Evolutionary conservation across 106 monocot genomes (phyloP).

Genomic region (Allium cepa): DNA sequence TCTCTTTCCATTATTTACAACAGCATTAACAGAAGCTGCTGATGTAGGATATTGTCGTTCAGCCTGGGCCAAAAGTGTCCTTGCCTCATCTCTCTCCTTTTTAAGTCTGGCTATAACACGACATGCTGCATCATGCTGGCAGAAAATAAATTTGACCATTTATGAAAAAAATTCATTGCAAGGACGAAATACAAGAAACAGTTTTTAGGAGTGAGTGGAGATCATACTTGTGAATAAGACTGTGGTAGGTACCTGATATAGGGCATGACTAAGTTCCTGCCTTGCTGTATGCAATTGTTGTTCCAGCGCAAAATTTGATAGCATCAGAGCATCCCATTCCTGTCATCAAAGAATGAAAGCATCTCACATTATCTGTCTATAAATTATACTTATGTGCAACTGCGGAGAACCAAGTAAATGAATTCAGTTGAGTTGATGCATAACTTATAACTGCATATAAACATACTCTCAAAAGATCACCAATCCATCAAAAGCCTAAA

Average conservation of each 20-base stretch:
- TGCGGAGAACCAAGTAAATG: no score
- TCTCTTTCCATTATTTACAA: conserved; percentile 14
- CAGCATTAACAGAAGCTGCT: conserved; percentile 13
- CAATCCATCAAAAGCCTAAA: no score
- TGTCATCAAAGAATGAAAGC: conserved; percentile 11
- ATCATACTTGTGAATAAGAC: background rate
- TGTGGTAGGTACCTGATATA: conserved; percentile 61
- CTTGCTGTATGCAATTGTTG: conserved; percentile 93
- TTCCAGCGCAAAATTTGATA: conserved; percentile 89
- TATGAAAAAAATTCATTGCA: no score
- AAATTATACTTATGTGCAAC: no score
- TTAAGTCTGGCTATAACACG: conserved; percentile 95
- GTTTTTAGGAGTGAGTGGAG: no score
- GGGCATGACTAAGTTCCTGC: conserved; percentile 92
- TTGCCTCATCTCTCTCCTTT: conserved; percentile 95
- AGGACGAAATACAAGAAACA: no score
- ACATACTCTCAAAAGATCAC: no score
- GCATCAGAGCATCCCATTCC: conserved; percentile 99
- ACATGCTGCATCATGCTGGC: conserved; percentile 96
- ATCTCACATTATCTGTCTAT: no score
- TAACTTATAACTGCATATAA: no score
- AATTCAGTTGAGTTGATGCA: no score
- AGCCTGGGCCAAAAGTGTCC: conserved; percentile 68
- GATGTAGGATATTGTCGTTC: conserved; percentile 72
- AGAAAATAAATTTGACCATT: background rate